Conservation (phyloP, 495 filamentous ascomycete genomes). For the Xylaria venustula region DNA sequence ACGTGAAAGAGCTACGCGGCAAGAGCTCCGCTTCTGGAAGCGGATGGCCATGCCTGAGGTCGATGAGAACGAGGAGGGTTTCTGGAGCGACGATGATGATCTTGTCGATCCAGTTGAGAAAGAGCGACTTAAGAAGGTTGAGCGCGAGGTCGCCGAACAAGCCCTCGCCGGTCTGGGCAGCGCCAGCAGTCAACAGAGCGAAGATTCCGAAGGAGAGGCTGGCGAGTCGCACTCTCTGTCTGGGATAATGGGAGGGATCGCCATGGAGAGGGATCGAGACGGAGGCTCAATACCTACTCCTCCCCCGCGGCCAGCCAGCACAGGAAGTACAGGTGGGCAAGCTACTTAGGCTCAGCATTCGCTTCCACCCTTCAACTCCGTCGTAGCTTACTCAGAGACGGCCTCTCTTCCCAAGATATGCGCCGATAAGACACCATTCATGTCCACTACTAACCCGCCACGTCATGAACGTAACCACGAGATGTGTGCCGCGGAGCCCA, state of each 20-base stretch:
- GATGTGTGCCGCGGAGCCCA: not conserved
- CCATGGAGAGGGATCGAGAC: constrained; percentile 45
- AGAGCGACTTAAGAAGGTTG: constrained; percentile 39
- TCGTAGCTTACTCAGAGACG: not conserved
- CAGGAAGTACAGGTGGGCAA: constrained; percentile 26
- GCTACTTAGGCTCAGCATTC: constrained; percentile 14
- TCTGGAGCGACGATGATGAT: constrained; percentile 57
- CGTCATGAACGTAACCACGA: not conserved
- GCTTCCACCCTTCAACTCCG: too few species aligned
- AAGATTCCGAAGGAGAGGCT: constrained; percentile 29
- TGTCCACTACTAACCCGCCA: not conserved
- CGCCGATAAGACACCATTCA: not conserved
- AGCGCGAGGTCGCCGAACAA: constrained; percentile 39
- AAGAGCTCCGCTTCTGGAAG: constrained; percentile 56
- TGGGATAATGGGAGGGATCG: constrained; percentile 39
- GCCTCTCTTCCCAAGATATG: not conserved
- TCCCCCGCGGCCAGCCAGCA: constrained; percentile 43
- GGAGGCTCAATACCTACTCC: constrained; percentile 26
- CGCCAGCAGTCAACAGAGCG: constrained; percentile 27
- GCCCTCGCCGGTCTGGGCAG: constrained; percentile 26
- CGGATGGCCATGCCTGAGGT: constrained; percentile 52
- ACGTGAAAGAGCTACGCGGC: constrained; percentile 39
- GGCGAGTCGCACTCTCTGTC: constrained; percentile 22
- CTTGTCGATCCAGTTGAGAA: constrained; percentile 54
- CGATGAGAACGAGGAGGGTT: constrained; percentile 46